Percentiles rank a stretch among this genome's conserved stretches.
phyloP scores from a whole-genome alignment of 2,329 filamentous ascomycete genomes.

The Aureobasidium lini region DNA sequence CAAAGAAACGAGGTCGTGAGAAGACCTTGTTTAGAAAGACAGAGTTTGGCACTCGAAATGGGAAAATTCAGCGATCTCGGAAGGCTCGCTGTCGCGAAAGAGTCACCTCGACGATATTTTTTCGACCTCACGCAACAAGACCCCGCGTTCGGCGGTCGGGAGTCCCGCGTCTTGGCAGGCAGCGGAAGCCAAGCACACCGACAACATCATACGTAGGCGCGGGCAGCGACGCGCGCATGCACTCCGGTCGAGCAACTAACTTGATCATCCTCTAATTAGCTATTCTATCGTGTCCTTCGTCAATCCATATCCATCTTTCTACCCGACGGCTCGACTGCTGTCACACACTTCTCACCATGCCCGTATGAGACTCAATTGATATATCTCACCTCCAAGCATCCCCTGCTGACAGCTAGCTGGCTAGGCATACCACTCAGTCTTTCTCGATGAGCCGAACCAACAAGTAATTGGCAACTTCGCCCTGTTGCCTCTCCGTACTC shows the following conservation, averaged over 20 bases:
- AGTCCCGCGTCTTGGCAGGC: neutral
- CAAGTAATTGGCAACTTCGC: constrained; percentile 80
- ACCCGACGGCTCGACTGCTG: neutral
- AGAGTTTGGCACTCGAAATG: constrained; percentile 1
- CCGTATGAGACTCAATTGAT: neutral
- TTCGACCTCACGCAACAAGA: constrained; percentile 1
- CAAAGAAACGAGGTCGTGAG: neutral
- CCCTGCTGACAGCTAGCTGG: constrained; percentile 15
- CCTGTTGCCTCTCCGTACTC: constrained; percentile 86
- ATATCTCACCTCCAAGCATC: neutral
- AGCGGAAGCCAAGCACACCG: neutral
- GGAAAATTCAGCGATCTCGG: constrained; percentile 1
- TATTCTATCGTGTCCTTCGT: neutral
- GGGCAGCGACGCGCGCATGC: neutral
- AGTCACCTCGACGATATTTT: constrained; percentile 8
- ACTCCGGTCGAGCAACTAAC: neutral
- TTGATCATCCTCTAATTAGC: neutral
- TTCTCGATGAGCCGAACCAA: constrained; percentile 70
- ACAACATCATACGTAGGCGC: constrained; percentile 7
- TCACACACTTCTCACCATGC: neutral
- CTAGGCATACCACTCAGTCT: constrained; percentile 96
- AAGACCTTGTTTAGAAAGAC: constrained; percentile 1
- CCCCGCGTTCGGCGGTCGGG: constrained; percentile 10
- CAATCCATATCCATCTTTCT: neutral
- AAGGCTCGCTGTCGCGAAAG: constrained; percentile 9